phyloP scores from a whole-genome alignment of 352 stramenopile genomes.

The Phytophthora pinifolia region DNA sequence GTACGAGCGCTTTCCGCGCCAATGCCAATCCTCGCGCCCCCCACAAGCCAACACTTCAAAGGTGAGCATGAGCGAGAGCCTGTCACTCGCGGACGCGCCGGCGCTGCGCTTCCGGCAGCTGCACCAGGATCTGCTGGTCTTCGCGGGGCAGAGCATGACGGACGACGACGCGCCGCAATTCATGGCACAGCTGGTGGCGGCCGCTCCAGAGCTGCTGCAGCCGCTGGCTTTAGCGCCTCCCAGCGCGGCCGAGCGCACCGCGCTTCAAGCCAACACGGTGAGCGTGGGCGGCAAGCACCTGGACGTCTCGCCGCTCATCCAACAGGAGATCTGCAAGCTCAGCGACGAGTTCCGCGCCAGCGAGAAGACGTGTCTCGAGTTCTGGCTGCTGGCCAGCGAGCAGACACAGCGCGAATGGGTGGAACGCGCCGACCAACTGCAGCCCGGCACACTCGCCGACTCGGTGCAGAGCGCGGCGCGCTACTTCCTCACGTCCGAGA shows the following conservation, averaged over 20 bases:
- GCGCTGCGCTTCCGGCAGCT: slow-evolving; percentile 70
- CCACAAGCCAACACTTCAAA: slow-evolving; percentile 20
- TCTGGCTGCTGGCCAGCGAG: slow-evolving; percentile 82
- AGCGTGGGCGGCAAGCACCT: slow-evolving; percentile 64
- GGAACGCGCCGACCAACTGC: slow-evolving; percentile 69
- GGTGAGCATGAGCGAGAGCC: slow-evolving; percentile 32
- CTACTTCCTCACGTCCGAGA: slow-evolving; percentile 77
- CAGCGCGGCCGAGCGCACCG: slow-evolving; percentile 48
- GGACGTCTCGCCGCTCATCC: slow-evolving; percentile 75
- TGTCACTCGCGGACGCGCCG: slow-evolving; percentile 57
- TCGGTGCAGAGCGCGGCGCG: slow-evolving; percentile 69
- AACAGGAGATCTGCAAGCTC: slow-evolving; percentile 79
- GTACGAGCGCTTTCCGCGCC: slow-evolving; percentile 30
- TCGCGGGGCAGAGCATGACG: slow-evolving; percentile 63
- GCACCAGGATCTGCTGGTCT: slow-evolving; percentile 70
- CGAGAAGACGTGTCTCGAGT: slow-evolving; percentile 66
- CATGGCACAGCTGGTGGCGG: slow-evolving; percentile 50
- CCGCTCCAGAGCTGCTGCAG: slow-evolving; percentile 44
- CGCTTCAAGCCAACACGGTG: slow-evolving; percentile 64
- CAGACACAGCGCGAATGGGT: slow-evolving; percentile 64
- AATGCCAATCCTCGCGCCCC: slow-evolving; percentile 27
- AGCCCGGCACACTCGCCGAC: slow-evolving; percentile 37
- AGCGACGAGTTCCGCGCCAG: slow-evolving; percentile 75
- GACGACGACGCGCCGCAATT: slow-evolving; percentile 67
- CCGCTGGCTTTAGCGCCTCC: slow-evolving; percentile 41